Base-by-base conservation (phyloP, 768 basidiomycete genomes). In the Russula sp. region DNA sequence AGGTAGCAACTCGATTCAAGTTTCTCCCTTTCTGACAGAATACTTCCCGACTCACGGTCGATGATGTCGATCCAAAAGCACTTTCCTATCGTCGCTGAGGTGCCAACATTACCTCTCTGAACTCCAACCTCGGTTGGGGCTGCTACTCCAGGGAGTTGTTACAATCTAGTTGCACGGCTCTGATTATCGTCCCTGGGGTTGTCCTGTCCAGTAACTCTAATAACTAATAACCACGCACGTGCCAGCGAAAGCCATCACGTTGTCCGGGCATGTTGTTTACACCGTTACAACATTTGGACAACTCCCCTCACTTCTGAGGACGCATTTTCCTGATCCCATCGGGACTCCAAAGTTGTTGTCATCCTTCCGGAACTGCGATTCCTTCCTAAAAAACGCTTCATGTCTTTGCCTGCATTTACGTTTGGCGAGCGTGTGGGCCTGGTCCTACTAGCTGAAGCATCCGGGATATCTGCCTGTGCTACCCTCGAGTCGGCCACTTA, bases 351-450 rank as follows among this genome's bases (percentile, higher is more conserved):
- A 20, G 32, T 55, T 48, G 48, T 40, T 10, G 34, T 31, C 1
- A 22, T 47, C 32, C 18, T 47, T 47, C 37, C 4, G 11, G 22
- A 8, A 44, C 8, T 1, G 16, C 5, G 34, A 11, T 35, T 44
- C 42, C 51, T n/a, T 27, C 59, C 47, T 22, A 22, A 22, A 31
- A 14, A 10, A 27, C 6, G 6, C 40, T 10, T 1, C 7, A 61
- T 61, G 61, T 34, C 32, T 6, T 14, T n/a, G 3, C 6, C 55
- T 27, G 31, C 39, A 9, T 68, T 70, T 37, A 59, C 63, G 18
- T 71, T 66, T 51, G 65, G 64, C 55, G 65, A 68, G 16, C 64
- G 70, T 18, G 51, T 72, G 18, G 71, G 71, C 35, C 60, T 72
- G 35, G 49, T 68, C 16, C 62, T 72, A 45, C 59, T 72, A 16